Conservation (phyloP, 176 grass and related monocot genomes). For the Zoysia japonica region DNA sequence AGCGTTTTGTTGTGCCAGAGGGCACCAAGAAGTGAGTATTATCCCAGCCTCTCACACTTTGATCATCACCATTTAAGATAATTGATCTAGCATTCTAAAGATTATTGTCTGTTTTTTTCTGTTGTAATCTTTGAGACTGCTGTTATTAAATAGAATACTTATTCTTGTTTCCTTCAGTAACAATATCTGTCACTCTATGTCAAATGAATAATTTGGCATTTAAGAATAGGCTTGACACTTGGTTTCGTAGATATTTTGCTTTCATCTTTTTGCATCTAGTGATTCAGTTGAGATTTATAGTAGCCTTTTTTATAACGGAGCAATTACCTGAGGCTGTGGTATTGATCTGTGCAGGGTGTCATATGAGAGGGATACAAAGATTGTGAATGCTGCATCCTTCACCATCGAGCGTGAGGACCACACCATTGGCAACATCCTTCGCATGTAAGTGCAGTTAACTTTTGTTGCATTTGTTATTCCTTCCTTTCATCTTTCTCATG, state of each 20-base stretch:
- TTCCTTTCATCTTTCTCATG: background rate
- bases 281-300: background rate
- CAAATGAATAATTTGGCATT: background rate
- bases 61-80: background rate
- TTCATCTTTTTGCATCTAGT: background rate
- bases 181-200: background rate
- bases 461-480: background rate
- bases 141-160: background rate
- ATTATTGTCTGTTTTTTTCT: background rate
- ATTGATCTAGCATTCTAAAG: background rate
- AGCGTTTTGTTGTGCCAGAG: conserved; percentile 47
- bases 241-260: background rate
- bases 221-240: background rate
- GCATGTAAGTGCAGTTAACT: conserved; percentile 31
- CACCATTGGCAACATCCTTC: conserved; percentile 53
- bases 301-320: background rate
- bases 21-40: conserved; percentile 52
- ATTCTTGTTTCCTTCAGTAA: background rate
- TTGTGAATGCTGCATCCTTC: conserved; percentile 55
- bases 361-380: conserved; percentile 58
- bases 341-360: conserved; percentile 38
- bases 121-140: no score
- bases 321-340: background rate
- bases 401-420: conserved; percentile 59
- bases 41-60: background rate